A percentile compares a stretch with the other conserved stretches of the same genome.
phyloP scores from a whole-genome alignment of 148 eudicot genomes.

The Chenopodium formosanum region DNA sequence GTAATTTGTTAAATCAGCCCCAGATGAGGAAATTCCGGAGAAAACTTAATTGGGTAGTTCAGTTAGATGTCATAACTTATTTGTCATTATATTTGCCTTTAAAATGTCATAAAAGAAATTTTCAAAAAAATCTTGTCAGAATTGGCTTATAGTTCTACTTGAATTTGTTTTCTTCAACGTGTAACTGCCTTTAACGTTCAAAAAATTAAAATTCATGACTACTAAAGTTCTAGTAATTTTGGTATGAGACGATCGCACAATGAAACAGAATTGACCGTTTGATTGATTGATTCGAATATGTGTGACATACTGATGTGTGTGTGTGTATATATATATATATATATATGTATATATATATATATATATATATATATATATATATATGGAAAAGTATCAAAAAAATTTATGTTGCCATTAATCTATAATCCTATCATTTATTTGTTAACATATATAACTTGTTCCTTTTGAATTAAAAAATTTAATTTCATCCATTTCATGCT shows the following conservation, averaged over 20 bases:
- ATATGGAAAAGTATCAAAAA: not conserved
- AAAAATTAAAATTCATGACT: no score
- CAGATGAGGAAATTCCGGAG: not conserved
- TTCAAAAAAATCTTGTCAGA: not conserved
- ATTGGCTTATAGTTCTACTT: not conserved
- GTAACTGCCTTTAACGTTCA: constrained; percentile 2
- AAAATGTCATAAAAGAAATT: not conserved
- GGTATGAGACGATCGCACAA: no score
- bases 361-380: no score
- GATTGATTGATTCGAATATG: no score
- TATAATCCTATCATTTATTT: not conserved
- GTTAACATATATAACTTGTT: not conserved
- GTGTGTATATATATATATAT: no score
- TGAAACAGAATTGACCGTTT: no score
- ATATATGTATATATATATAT: not conserved
- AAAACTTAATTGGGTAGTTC: not conserved
- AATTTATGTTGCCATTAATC: not conserved
- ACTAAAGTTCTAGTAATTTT: no score
- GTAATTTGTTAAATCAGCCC: not conserved
- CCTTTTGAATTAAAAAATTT: not conserved
- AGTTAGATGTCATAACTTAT: not conserved
- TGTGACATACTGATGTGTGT: no score
- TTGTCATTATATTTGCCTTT: not conserved
- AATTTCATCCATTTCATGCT: not conserved
- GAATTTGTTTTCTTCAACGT: not conserved